phyloP scores from a whole-genome alignment of 768 basidiomycete species.

The Vishniacozyma victoriae region DNA sequence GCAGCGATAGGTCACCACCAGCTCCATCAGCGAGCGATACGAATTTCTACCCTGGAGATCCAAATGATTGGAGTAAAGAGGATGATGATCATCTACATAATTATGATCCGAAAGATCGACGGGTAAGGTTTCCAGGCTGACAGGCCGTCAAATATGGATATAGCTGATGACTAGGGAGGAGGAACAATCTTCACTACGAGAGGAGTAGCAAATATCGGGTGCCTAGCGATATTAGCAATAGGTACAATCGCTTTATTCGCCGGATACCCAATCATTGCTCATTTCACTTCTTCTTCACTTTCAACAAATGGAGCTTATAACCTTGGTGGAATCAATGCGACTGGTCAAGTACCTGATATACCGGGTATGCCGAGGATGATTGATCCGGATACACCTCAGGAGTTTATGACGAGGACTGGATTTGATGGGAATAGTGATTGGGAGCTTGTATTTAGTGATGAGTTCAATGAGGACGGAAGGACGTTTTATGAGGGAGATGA shows the following conservation, averaged over 20 bases:
- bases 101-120: constrained; percentile 60
- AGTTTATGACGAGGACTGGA: constrained; percentile 58
- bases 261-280: constrained; percentile 76
- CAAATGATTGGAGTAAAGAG: constrained; percentile 54
- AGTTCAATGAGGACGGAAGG: constrained; percentile 65
- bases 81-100: constrained; percentile 86
- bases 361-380: constrained; percentile 64
- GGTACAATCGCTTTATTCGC: constrained; percentile 75
- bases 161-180: constrained; percentile 27
- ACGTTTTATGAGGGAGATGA: constrained; percentile 59
- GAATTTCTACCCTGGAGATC: no score
- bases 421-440: constrained; percentile 76
- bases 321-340: constrained; percentile 78
- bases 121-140: constrained; percentile 12
- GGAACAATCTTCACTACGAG: constrained; percentile 69
- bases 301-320: constrained; percentile 60
- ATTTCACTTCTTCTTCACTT: constrained; percentile 45
- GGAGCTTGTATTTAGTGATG: constrained; percentile 80
- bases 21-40: no score
- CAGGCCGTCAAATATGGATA: neutral
- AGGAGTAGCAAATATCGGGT: constrained; percentile 75
- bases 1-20: no score
- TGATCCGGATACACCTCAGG: constrained; percentile 67
- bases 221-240: constrained; percentile 62
- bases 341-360: constrained; percentile 79